Evolutionary conservation across 306 rosid genomes (phyloP).

Genomic region (Castanospermum australe): DNA sequence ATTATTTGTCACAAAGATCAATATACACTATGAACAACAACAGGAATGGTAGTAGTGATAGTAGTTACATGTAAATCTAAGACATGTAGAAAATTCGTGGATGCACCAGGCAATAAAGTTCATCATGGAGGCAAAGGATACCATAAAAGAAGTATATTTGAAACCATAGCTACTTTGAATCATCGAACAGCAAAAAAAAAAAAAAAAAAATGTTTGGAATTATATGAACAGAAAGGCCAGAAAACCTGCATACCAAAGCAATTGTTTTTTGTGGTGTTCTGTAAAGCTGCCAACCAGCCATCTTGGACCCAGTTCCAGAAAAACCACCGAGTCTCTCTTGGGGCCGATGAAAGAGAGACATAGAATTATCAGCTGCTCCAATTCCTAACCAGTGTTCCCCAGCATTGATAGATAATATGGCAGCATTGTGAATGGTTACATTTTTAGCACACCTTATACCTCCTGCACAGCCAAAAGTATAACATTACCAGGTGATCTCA

Average conservation of each 20-base stretch:
- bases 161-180: not conserved
- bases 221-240: not conserved
- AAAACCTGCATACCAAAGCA: constrained; percentile 70
- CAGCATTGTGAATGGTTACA: constrained; percentile 79
- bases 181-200: not conserved
- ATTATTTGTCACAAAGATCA: not conserved
- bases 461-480: constrained; percentile 51
- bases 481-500: constrained; percentile 9
- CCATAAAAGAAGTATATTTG: not conserved
- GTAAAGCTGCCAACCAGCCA: constrained; percentile 97
- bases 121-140: constrained; percentile 13
- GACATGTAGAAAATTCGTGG: not conserved
- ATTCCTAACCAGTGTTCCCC: constrained; percentile 99
- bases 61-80: not conserved
- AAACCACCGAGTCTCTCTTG: constrained; percentile 93
- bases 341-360: constrained; percentile 97
- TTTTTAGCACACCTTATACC: constrained; percentile 86
- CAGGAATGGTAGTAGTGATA: not conserved
- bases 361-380: constrained; percentile 97
- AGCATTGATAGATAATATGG: constrained; percentile 87
- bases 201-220: not conserved
- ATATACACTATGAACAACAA: not conserved
- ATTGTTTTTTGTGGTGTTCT: constrained; percentile 89
- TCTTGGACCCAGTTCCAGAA: constrained; percentile 75
- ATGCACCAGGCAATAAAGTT: not conserved